phyloP scores from a whole-genome alignment of 331 rosid genomes.

The Telfairia occidentalis region DNA sequence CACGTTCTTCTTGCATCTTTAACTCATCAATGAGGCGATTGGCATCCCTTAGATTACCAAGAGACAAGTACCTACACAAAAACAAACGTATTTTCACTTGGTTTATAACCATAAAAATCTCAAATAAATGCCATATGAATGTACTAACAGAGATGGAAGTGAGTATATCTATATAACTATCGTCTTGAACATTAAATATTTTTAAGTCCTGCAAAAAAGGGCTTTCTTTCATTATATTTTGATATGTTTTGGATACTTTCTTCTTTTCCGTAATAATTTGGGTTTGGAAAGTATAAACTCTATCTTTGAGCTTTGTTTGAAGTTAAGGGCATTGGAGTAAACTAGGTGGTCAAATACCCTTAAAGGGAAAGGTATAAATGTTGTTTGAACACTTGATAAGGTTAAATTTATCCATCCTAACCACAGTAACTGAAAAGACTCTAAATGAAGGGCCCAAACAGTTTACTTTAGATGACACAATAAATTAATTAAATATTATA shows the following conservation, averaged over 20 bases:
- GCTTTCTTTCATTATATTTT: not conserved
- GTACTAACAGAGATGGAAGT: not conserved
- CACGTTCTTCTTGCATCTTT: conserved; percentile 42
- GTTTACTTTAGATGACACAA: no score
- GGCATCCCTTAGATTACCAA: conserved; percentile 84
- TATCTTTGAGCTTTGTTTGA: not conserved
- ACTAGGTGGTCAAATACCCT: not conserved
- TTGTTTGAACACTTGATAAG: not conserved
- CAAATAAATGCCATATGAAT: not conserved
- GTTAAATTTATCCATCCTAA: not conserved
- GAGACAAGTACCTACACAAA: conserved; percentile 56
- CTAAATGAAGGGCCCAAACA: no score
- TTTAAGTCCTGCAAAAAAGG: not conserved
- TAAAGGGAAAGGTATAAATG: not conserved
- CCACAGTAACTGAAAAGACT: no score
- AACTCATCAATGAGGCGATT: conserved; percentile 68
- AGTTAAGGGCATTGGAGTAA: not conserved
- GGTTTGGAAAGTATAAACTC: not conserved
- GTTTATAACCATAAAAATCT: not conserved
- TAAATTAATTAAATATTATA: no score
- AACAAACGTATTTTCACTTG: not conserved
- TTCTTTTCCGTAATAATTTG: not conserved
- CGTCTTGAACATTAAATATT: not conserved
- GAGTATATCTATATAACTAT: not conserved
- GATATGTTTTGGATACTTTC: not conserved